Evolutionary conservation across 2,329 filamentous ascomycete genomes (phyloP).

Genomic region (Sporothrix mexicana): DNA sequence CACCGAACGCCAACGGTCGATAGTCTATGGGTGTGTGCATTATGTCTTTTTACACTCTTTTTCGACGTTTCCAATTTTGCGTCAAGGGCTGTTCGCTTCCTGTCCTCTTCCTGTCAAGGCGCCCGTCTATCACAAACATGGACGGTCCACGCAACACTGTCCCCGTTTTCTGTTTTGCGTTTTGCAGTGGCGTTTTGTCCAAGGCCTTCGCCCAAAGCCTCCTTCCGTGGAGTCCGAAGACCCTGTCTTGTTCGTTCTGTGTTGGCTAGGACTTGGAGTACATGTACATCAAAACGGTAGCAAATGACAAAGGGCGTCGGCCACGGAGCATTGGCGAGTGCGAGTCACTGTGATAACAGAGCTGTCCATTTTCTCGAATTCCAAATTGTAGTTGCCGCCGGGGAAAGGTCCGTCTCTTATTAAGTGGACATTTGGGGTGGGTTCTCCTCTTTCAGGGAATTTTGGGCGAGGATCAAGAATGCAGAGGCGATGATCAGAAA

Average conservation of each 20-base stretch:
- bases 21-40: no score
- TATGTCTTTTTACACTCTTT: neutral
- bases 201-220: neutral
- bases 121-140: neutral
- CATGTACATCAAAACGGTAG: neutral
- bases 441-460: neutral
- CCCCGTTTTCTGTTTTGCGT: neutral
- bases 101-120: no score
- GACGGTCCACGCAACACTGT: no score
- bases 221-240: neutral
- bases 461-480: neutral
- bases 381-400: constrained; percentile 11
- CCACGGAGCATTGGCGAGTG: neutral
- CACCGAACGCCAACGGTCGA: neutral
- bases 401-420: neutral
- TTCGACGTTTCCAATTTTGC: neutral
- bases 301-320: neutral
- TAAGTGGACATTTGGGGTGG: neutral
- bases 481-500: neutral
- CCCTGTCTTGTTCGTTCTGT: neutral
- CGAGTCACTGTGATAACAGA: neutral
- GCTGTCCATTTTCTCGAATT: neutral
- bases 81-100: neutral
- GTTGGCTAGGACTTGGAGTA: neutral
- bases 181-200: no score